Base-by-base conservation (phyloP, 805 yeast species). In the Cyberlindnera mrakii region DNA sequence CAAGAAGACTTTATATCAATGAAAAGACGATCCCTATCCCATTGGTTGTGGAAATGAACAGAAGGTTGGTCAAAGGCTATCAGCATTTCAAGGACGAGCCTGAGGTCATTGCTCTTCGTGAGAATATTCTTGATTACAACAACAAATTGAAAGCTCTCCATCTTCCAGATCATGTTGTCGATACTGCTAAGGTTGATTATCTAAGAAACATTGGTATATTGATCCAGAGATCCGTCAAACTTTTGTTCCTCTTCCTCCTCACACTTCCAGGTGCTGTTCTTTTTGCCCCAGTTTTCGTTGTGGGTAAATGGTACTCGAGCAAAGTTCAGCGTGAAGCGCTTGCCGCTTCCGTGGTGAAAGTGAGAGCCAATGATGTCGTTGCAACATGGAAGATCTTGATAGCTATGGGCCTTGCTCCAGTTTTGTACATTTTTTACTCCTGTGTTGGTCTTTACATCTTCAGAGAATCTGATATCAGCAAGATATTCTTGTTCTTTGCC, bases 331-430 rank as follows among this genome's bases (percentile, higher is more conserved):
- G 65, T 44, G 74, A 77, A 37, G 99, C 98, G 0, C 70, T 93
- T 47, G 90, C 89, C 10, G 82, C 75, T 7, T 89, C 97, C 0
- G 75, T 89, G 0, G 99, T 93, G 18, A 93, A 93, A 61, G 82
- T 93, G 47, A 80, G 81, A 57, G 99, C 96, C 15, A 83, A 80
- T 44, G 99, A 93, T 63, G 97, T 93, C 20, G 77, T 93, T 46
- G 98, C 98, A 2, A 90, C 98, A 1, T 93, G 99, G 99, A 93
- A 93, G 64, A 82, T 93, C 37, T 70, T 93, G 49, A 88, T 91
- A 33, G 80, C 90, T 30, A 75, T 93, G 76, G 95, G 91, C 5
- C 66, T 87, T 42, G 95, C 97, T 0, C 99, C 99, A 3, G 61
- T 87, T 34, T 67, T 93, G 25, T 93, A 91, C 68, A 77, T 80